phyloP scores from a whole-genome alignment of 768 basidiomycete genomes.

The Mrakia gelida region DNA sequence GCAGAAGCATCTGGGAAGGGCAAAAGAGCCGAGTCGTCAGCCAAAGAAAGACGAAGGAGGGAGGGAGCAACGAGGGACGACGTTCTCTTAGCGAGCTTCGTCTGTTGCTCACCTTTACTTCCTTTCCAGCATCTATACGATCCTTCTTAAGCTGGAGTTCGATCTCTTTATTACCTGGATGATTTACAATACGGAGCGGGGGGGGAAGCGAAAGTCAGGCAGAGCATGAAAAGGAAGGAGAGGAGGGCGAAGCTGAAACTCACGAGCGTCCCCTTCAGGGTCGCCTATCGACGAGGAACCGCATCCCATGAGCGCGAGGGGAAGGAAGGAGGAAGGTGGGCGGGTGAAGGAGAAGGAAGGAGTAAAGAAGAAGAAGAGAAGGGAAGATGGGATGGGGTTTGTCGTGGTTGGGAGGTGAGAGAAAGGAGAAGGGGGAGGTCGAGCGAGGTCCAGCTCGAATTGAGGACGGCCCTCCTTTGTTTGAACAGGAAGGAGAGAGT shows the following conservation, averaged over 20 bases:
- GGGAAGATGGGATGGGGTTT: not conserved
- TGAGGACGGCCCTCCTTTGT: too few relatives aligned
- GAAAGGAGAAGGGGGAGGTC: too few relatives aligned
- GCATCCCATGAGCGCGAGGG: not conserved
- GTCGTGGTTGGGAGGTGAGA: not conserved
- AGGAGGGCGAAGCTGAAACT: not conserved
- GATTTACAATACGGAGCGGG: not conserved
- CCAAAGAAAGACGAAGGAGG: not conserved
- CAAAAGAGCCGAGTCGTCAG: not conserved
- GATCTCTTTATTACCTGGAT: slow-evolving; percentile 18
- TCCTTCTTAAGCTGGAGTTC: slow-evolving; percentile 21
- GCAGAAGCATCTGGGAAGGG: slow-evolving; percentile 62
- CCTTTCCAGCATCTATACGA: slow-evolving; percentile 4
- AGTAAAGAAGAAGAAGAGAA: not conserved
- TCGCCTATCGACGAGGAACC: not conserved
- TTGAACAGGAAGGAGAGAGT: too few relatives aligned
- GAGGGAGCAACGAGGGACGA: not conserved
- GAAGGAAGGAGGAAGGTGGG: not conserved
- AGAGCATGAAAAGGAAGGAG: not conserved
- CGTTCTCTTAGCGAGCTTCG: too few relatives aligned
- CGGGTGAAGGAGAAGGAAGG: not conserved
- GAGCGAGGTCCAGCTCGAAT: too few relatives aligned
- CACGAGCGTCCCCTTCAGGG: not conserved
- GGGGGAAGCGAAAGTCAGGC: not conserved
- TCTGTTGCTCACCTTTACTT: slow-evolving; percentile 17